A percentile compares a stretch with the other conserved stretches of the same genome.
Evolutionary conservation across 2,329 filamentous ascomycete species (phyloP).

Genomic region (Amesomyces nigricolor): DNA sequence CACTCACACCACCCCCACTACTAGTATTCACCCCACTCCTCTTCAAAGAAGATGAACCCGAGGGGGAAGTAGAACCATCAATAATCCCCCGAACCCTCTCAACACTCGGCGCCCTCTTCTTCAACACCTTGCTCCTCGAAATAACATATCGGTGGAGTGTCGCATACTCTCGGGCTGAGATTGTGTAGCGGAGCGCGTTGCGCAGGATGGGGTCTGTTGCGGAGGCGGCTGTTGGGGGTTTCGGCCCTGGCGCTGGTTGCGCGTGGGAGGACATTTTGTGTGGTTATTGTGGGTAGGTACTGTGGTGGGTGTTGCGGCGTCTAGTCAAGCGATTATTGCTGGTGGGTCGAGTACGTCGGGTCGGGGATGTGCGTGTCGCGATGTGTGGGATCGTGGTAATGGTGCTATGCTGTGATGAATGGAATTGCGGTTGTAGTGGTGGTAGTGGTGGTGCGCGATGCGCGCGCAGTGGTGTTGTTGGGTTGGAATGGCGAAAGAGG

Average conservation of each 20-base stretch:
- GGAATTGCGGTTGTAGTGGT: too few species aligned
- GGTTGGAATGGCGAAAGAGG: too few species aligned
- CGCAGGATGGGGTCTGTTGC: constrained; percentile 52
- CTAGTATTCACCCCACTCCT: too few species aligned
- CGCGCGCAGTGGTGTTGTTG: too few species aligned
- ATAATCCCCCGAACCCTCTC: constrained; percentile 52
- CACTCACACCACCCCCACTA: not conserved
- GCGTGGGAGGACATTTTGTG: constrained; percentile 17
- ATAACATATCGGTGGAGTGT: constrained; percentile 77
- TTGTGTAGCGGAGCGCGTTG: constrained; percentile 82
- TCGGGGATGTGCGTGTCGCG: not conserved
- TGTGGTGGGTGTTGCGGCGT: not conserved
- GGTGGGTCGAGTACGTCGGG: not conserved
- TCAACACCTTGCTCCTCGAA: constrained; percentile 59
- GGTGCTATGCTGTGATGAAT: too few species aligned
- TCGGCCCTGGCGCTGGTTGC: constrained; percentile 2
- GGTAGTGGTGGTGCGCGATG: too few species aligned
- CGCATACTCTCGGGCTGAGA: constrained; percentile 79
- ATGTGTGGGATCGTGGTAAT: not conserved
- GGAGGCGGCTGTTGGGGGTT: constrained; percentile 15
- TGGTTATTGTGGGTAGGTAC: too few species aligned
- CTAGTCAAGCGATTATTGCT: not conserved
- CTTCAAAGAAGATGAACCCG: too few species aligned
- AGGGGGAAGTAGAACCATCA: constrained; percentile 21
- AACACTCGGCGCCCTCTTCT: constrained; percentile 50